Conservation (phyloP, 495 filamentous ascomycete genomes). For the Aspergillus bridgeri region DNA sequence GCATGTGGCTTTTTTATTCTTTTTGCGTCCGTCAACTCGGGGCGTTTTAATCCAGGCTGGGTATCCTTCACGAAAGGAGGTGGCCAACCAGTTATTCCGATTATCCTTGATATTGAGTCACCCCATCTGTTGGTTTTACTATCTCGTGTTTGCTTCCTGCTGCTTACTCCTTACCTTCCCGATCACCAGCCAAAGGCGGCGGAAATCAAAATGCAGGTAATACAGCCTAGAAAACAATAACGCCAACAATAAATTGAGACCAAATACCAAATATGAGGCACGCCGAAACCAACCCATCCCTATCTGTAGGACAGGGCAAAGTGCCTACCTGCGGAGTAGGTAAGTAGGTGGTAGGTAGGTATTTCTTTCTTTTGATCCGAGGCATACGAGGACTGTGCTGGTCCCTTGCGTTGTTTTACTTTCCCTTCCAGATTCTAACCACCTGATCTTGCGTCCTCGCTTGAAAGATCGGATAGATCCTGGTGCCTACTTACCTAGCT, state of each 20-base stretch:
- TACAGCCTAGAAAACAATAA: too few species aligned
- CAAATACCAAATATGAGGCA: too few species aligned
- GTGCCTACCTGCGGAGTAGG: too few species aligned
- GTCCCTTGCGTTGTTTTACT: not conserved
- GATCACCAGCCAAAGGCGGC: not conserved
- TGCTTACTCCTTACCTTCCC: conserved; percentile 5
- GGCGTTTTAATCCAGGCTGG: not conserved
- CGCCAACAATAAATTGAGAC: too few species aligned
- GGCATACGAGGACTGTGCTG: conserved; percentile 2
- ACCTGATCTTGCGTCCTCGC: not conserved
- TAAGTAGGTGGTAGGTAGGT: not conserved
- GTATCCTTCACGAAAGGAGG: not conserved
- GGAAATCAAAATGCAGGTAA: too few species aligned
- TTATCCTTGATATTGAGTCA: not conserved
- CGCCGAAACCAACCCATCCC: not conserved
- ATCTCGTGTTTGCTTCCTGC: not conserved
- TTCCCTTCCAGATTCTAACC: conserved; percentile 4
- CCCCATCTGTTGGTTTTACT: too few species aligned
- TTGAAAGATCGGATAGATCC: too few species aligned
- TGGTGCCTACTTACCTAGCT: conserved; percentile 3
- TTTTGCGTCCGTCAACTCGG: not conserved
- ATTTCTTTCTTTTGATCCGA: not conserved
- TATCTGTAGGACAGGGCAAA: not conserved
- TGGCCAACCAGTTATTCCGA: not conserved
- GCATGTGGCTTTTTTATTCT: not conserved